Evolutionary conservation across 148 eudicot species (phyloP), one percentile per base, ranked within the genome.

Genomic region (Salicornia ramosissima): DNA sequence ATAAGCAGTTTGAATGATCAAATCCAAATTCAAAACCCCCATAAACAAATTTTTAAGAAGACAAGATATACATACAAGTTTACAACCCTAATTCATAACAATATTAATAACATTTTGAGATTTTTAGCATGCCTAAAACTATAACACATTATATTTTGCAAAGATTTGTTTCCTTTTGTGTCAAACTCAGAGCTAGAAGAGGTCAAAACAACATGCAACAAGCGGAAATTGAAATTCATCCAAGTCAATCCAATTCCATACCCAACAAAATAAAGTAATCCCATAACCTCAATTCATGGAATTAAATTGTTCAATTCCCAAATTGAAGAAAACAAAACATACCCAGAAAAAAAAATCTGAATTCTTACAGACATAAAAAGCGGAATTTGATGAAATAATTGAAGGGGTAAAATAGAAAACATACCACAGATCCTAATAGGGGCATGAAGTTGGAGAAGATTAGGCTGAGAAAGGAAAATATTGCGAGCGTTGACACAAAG

Each of bases 391-490:
- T 36, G 5, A 36, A 36, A 47, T 2, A 21, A 43, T 29, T 36
- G 2, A 62, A 8, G 40, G 31, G 14, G 43, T 13, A 2, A n/a
- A n/a, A 9, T 47, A 9, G 14, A 9, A 84, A 88, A 82, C 84
- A 64, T 83, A 92, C 96, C 96, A 66, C 96, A 88, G 74, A 88
- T 88, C 80, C 87, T 90, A 73, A 93, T 83, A 61, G 98, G 96
- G 26, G 92, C 96, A 77, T 84, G 85, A 55, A 93, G 87, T 31
- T 86, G 88, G 29, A 93, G 96, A 45, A 90, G 92, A 84, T 90
- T 93, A 66, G 98, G 96, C 75, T 90, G 96, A 50, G 70, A 79
- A 6, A 80, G 78, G 74, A 93, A 93, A 78, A 93, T 93, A 46
- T 90, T 86, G 51, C 92, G 88, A 54, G 98, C 87, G 9, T 88